Evolutionary conservation across 345 rosid species (phyloP), one percentile per base, ranked within the genome.

Genomic region (Pugionium dolabratum): DNA sequence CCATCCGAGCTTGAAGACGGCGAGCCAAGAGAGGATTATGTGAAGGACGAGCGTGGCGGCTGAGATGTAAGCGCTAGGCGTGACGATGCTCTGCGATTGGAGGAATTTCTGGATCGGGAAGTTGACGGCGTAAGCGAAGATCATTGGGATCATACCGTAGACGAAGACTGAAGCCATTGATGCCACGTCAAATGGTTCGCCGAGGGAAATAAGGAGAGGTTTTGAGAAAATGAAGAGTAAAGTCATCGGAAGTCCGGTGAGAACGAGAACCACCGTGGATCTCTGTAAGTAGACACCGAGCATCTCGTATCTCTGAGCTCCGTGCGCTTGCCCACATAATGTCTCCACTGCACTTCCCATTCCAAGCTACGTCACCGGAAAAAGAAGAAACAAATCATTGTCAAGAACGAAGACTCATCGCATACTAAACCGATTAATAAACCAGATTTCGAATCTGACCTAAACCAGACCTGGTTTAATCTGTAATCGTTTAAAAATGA

Each of bases 341-440:
- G 96, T 89, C 55, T 87, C 94, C 25, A 85, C 91, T 0, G 96
- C 94, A 64, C 96, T 89, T 74, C 96, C 96, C 94, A 85, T 85
- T 27, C 90, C 90, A 33, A 85, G 18, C 18, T 18, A 18, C 18
- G 18, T 18, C 18, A 18, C 18, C 18, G 18, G 18, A 18, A 18
- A 18, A 18, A 18, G 18, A 18, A 18, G 18, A 18, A 18, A 18
- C 18, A 18, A 18, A 18, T 18, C 18, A 18, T 18, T 18, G 18
- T 18, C 18, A 18, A 18, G 18, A 18, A 18, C 18, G 18, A 18
- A 18, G 18, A 18, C 18, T 18, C 18, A 18, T 18, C 18, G 18
- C 18, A 18, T 18, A 18, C 18, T 18, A 18, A 18, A 18, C 18
- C 18, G 18, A 18, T 18, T 18, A 18, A 18, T 18, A 18, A 18